Conservation (phyloP, 2,329 filamentous ascomycete genomes). For the Monosporascus sp. region DNA sequence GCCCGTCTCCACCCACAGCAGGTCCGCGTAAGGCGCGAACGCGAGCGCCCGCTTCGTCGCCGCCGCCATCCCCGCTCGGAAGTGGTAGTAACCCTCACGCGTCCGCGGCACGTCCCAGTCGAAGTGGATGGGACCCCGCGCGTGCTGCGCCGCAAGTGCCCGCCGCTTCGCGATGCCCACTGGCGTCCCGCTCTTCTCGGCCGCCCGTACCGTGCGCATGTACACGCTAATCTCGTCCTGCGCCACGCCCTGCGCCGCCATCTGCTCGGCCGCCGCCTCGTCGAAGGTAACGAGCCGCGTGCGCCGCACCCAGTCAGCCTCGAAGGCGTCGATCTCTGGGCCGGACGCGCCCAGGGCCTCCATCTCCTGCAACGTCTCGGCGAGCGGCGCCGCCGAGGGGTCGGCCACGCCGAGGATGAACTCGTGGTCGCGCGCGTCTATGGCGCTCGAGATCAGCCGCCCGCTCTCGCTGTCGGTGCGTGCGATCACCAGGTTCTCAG, state of each 20-base stretch:
- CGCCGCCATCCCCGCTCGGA: constrained; percentile 73
- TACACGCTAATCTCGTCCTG: constrained; percentile 64
- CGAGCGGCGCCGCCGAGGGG: constrained; percentile 66
- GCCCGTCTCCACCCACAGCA: constrained; percentile 95
- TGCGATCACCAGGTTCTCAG: constrained; percentile 90
- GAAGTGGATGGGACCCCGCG: constrained; percentile 68
- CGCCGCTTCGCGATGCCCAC: constrained; percentile 76
- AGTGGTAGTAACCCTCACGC: constrained; percentile 91
- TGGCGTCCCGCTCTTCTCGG: constrained; percentile 55
- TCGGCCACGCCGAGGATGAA: constrained; percentile 88
- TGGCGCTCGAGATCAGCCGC: constrained; percentile 79
- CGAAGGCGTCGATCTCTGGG: constrained; percentile 77
- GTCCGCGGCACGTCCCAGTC: constrained; percentile 90
- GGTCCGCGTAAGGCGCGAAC: constrained; percentile 87
- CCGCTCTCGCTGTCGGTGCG: constrained; percentile 94
- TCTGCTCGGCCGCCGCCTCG: constrained; percentile 75
- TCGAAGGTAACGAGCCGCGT: constrained; percentile 87
- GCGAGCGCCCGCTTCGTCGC: constrained; percentile 90
- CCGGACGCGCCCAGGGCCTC: constrained; percentile 73
- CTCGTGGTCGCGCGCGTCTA: constrained; percentile 93
- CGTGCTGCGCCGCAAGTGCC: constrained; percentile 61
- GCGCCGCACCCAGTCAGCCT: constrained; percentile 81
- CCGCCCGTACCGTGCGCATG: constrained; percentile 52
- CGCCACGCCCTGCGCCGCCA: constrained; percentile 59
- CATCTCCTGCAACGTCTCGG: constrained; percentile 87